A percentile compares a stretch with the other conserved stretches of the same genome.
phyloP scores from a whole-genome alignment of 2,329 filamentous ascomycete genomes.

The Alternaria postmessia region DNA sequence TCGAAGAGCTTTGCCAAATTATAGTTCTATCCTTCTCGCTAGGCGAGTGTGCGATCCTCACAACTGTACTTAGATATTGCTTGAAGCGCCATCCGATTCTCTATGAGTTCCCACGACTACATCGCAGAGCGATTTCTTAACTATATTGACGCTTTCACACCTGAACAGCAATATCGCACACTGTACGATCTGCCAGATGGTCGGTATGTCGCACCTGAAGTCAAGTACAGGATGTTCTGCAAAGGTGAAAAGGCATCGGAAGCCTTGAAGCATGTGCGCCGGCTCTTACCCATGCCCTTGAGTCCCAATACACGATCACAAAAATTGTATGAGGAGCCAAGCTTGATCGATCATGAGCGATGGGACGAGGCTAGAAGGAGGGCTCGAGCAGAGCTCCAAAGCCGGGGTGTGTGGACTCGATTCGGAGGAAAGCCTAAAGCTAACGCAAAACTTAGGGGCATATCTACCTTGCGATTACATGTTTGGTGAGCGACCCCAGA shows the following conservation, averaged over 20 bases:
- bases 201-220: not conserved
- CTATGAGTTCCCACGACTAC: not conserved
- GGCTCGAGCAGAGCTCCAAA: conserved; percentile 1
- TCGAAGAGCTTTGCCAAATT: not conserved
- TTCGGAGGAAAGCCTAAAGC: not conserved
- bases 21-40: not conserved
- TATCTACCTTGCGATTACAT: conserved; percentile 4
- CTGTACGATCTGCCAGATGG: not conserved
- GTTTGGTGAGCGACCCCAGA: not conserved
- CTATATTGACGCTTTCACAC: not conserved
- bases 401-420: not conserved
- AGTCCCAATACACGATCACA: not conserved
- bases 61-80: not conserved
- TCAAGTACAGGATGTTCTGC: not conserved
- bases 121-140: not conserved
- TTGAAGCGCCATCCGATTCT: not conserved
- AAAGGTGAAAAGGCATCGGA: not conserved
- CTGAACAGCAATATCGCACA: not conserved
- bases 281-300: not conserved
- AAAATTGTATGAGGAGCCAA: not conserved
- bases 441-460: not conserved
- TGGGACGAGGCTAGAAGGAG: conserved; percentile 11
- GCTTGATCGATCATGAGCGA: conserved; percentile 18
- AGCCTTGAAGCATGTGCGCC: not conserved
- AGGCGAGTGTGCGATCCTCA: not conserved